A percentile compares a stretch with the other conserved stretches of the same genome.
Evolutionary conservation across 345 rosid genomes (phyloP).

Genomic region (Durio zibethinus): DNA sequence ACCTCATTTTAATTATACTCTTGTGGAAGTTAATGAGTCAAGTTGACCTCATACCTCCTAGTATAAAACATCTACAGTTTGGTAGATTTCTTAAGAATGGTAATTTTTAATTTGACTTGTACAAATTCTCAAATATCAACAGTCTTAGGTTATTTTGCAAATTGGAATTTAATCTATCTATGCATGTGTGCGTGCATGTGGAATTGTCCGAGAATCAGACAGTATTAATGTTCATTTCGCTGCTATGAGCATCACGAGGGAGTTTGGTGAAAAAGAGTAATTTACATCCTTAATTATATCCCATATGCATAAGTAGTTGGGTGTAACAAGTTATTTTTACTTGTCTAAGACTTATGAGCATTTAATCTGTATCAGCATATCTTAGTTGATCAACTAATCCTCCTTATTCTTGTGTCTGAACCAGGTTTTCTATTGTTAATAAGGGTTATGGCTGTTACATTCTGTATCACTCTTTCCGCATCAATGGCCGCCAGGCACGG

Average conservation of each 20-base stretch:
- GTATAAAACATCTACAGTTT: conserved; percentile 57
- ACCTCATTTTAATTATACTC: conserved; percentile 69
- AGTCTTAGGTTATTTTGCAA: background rate
- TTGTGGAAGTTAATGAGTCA: conserved; percentile 66
- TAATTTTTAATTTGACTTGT: conserved; percentile 16
- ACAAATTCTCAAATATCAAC: background rate
- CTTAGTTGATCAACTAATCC: background rate
- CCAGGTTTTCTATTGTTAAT: conserved; percentile 76
- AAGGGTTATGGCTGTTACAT: conserved; percentile 88
- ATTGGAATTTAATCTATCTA: background rate
- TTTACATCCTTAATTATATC: background rate
- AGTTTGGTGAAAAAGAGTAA: background rate
- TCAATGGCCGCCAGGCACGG: conserved; percentile 94
- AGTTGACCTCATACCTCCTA: conserved; percentile 68
- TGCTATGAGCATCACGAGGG: background rate
- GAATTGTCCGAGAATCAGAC: background rate
- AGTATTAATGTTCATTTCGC: background rate
- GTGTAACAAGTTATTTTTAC: background rate
- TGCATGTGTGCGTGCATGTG: background rate
- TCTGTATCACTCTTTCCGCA: conserved; percentile 88
- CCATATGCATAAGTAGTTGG: background rate
- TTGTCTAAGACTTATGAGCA: background rate
- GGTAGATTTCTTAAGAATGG: conserved; percentile 79
- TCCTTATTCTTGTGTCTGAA: background rate
- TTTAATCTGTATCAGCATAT: background rate